Evolutionary conservation across 306 rosid species (phyloP).

Genomic region (Prosopis cineraria): DNA sequence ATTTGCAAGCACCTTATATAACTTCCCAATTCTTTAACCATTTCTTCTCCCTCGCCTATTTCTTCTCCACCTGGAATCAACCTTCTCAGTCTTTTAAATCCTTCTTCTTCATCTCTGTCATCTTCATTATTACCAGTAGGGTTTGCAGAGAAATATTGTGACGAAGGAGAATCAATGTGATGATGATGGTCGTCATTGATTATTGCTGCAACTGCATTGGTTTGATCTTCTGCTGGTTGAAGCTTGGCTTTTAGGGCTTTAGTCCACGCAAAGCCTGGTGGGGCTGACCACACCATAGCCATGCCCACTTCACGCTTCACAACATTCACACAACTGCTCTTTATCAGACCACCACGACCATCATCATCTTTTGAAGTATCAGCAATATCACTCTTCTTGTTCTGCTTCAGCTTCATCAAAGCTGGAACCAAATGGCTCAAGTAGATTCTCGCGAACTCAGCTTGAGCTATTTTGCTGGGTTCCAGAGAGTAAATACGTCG

Average conservation of each 20-base stretch:
- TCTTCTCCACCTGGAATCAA: conserved; percentile 72
- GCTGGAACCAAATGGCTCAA: conserved; percentile 55
- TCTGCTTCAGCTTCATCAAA: conserved; percentile 47
- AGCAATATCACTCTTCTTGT: neutral
- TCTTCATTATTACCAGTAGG: conserved; percentile 37
- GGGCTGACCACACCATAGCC: conserved; percentile 72
- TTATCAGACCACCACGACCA: too few relatives aligned
- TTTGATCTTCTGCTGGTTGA: conserved; percentile 31
- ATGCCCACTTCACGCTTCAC: conserved; percentile 64
- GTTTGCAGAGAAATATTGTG: conserved; percentile 11
- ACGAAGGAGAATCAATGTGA: conserved; percentile 6
- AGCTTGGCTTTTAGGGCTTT: conserved; percentile 55
- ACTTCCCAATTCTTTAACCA: conserved; percentile 61
- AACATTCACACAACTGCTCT: neutral
- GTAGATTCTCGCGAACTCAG: conserved; percentile 55
- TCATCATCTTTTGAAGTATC: conserved; percentile 3
- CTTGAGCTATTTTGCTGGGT: conserved; percentile 42
- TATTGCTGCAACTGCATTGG: conserved; percentile 18
- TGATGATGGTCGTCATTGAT: neutral
- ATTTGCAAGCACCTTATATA: conserved; percentile 67
- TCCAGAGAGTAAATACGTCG: conserved; percentile 53
- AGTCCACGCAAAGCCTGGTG: conserved; percentile 64
- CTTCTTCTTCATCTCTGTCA: conserved; percentile 28
- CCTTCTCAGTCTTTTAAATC: conserved; percentile 45
- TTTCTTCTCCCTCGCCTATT: conserved; percentile 44